Percentiles rank a stretch among this genome's conserved stretches.
These are phyloP conservation scores for Mortierella sp. DNA, from an alignment of 371 early-diverging fungal species.

Conservation along the genomic window DNA sequence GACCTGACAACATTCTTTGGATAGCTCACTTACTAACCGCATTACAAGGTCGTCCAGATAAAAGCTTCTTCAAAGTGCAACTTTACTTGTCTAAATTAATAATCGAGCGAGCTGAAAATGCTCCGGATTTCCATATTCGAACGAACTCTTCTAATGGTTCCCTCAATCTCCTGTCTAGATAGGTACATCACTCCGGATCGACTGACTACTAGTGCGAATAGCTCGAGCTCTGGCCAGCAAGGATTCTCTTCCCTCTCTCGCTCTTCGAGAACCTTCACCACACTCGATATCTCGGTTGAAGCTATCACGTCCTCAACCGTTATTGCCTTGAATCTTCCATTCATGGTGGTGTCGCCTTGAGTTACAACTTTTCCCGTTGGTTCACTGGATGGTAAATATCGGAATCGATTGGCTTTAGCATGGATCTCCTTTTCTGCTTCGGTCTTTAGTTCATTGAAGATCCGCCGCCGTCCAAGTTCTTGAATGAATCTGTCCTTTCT, in stretches of 20 bases:
- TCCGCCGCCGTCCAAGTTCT: background rate
- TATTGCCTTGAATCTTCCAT: background rate
- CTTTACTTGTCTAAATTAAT: no score
- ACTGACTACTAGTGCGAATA: background rate
- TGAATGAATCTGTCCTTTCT: background rate
- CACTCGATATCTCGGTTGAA: background rate
- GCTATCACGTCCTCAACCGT: background rate
- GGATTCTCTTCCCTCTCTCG: background rate
- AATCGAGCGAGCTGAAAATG: no score
- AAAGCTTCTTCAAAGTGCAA: no score
- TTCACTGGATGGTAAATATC: background rate
- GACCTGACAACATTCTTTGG: no score
- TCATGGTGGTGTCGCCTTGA: background rate
- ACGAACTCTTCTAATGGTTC: background rate
- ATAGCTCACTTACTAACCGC: no score
- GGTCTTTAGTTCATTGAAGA: background rate
- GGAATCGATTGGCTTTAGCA: background rate
- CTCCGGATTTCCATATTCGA: conserved; percentile 2
- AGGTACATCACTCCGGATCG: background rate
- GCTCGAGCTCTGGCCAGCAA: background rate
- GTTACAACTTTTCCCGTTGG: background rate
- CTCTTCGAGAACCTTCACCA: background rate
- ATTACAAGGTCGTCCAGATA: no score
- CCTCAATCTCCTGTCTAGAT: background rate
- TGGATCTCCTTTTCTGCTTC: background rate